Conservation (phyloP, 495 filamentous ascomycete genomes). For the Penicillium salamii region DNA sequence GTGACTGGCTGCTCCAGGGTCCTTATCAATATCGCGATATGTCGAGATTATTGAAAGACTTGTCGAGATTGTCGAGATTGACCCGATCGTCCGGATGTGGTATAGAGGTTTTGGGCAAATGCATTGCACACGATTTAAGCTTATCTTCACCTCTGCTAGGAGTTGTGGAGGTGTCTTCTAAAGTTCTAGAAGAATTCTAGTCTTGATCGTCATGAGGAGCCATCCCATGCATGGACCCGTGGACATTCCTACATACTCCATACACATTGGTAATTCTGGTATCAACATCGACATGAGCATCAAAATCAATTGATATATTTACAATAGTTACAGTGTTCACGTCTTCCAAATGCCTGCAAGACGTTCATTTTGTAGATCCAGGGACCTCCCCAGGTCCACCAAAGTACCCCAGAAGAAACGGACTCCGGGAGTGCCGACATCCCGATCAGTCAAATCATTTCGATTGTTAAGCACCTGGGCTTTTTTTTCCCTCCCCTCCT, state of each 20-base stretch:
- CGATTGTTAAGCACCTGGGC: too few relatives aligned
- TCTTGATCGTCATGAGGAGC: neutral
- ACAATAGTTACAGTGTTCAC: too few relatives aligned
- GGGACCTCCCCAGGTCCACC: neutral
- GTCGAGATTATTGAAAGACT: neutral
- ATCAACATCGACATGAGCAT: too few relatives aligned
- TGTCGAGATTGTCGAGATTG: neutral
- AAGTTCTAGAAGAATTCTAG: neutral
- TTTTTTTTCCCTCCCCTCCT: neutral
- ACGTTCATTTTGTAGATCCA: too few relatives aligned
- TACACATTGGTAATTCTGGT: too few relatives aligned
- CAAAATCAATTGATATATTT: too few relatives aligned
- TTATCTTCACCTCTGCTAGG: neutral
- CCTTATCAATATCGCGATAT: neutral
- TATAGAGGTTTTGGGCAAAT: neutral
- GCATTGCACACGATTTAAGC: neutral
- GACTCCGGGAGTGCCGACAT: slow-evolving; percentile 4
- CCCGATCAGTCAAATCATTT: slow-evolving; percentile 1
- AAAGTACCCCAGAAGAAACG: slow-evolving; percentile 4
- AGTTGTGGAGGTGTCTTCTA: neutral
- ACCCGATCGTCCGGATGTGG: neutral
- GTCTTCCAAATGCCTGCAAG: too few relatives aligned
- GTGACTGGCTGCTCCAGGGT: neutral
- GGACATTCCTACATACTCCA: too few relatives aligned
- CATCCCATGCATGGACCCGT: neutral